Evolutionary conservation across 2,329 filamentous ascomycete genomes (phyloP).

Genomic region (Fusarium verrucosum): DNA sequence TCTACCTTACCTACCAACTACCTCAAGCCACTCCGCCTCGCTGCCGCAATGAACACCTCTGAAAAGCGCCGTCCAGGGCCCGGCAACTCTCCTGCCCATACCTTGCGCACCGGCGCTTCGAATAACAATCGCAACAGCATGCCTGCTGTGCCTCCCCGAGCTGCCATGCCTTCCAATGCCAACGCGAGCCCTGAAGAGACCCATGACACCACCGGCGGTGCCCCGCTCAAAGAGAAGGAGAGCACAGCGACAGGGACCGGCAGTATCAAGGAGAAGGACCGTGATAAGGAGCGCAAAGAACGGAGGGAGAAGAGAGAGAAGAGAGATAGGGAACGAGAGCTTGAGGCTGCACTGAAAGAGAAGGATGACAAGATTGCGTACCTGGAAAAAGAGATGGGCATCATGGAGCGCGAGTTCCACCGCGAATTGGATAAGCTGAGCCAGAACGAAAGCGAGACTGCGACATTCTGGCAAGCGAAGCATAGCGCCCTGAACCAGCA

Average conservation of each 20-base stretch:
- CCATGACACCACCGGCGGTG: conserved; percentile 43
- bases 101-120: conserved; percentile 38
- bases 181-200: conserved; percentile 40
- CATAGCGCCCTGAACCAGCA: conserved; percentile 63
- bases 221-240: conserved; percentile 43
- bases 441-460: conserved; percentile 63
- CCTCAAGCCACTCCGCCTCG: conserved; percentile 14
- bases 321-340: conserved; percentile 40
- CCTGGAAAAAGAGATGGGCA: conserved; percentile 61
- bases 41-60: conserved; percentile 51
- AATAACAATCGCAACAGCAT: conserved; percentile 46
- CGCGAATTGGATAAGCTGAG: conserved; percentile 63
- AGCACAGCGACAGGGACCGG: conserved; percentile 47
- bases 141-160: conserved; percentile 47
- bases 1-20: conserved; percentile 16
- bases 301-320: conserved; percentile 40
- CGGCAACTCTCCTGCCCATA: conserved; percentile 40
- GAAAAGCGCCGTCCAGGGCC: conserved; percentile 56
- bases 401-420: conserved; percentile 64
- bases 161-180: conserved; percentile 41
- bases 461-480: conserved; percentile 67
- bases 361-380: conserved; percentile 63
- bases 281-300: conserved; percentile 42
- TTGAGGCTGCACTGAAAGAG: conserved; percentile 51
- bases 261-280: conserved; percentile 46